Evolutionary conservation across 345 rosid species (phyloP).

Genomic region (Conringia planisiliqua): DNA sequence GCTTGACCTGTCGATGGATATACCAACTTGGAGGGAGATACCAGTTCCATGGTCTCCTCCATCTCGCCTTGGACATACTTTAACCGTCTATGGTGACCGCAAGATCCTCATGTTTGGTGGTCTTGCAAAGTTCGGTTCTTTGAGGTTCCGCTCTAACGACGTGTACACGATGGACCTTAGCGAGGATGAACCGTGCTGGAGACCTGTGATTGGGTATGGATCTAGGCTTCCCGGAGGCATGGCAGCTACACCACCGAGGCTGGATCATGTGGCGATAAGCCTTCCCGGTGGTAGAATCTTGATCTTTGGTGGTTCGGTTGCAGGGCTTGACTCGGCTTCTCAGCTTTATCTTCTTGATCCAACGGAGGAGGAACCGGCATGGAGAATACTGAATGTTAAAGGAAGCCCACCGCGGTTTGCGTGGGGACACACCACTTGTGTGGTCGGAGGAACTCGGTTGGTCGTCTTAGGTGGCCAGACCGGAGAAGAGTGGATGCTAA

Average conservation of each 20-base stretch:
- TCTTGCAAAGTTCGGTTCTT: conserved; percentile 77
- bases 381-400: conserved; percentile 77
- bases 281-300: conserved; percentile 84
- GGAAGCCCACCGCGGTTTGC: conserved; percentile 87
- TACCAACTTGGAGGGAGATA: conserved; percentile 88
- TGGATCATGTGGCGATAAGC: conserved; percentile 86
- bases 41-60: conserved; percentile 92
- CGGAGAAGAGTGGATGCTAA: conserved; percentile 96
- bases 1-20: conserved; percentile 91
- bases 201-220: conserved; percentile 58
- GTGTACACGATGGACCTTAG: conserved; percentile 94
- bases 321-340: conserved; percentile 87
- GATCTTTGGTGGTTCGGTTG: conserved; percentile 89
- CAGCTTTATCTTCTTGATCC: conserved; percentile 88
- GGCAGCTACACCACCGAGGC: conserved; percentile 79
- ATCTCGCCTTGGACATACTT: conserved; percentile 83
- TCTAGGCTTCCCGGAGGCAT: conserved; percentile 77
- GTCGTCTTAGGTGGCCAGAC: conserved; percentile 90
- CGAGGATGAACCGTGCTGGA: conserved; percentile 87
- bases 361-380: conserved; percentile 78
- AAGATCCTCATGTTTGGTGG: conserved; percentile 95
- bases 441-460: conserved; percentile 87
- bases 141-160: conserved; percentile 87
- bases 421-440: conserved; percentile 96
- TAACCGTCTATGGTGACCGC: conserved; percentile 80